These are phyloP conservation scores for Naganishia sp. DNA, from an alignment of 1,284 basidiomycete genomes.

Conservation along the genomic window DNA sequence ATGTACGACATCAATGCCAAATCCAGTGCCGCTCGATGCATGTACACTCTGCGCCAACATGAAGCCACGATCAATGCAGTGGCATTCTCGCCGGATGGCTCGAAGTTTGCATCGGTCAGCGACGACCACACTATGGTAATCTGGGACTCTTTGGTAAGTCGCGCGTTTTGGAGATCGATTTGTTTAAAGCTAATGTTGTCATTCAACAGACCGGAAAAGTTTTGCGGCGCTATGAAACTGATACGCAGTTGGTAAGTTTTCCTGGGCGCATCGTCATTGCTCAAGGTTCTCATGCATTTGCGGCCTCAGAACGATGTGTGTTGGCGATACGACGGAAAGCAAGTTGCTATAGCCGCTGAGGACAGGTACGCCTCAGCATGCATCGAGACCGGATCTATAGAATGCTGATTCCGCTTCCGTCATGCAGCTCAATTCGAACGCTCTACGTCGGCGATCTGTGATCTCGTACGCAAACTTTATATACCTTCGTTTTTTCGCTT, in stretches of 20 bases:
- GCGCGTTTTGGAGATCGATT: no score
- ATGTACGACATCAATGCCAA: constrained; percentile 33
- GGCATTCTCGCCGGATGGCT: constrained; percentile 32
- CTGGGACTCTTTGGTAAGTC: constrained; percentile 48
- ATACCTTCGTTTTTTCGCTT: constrained; percentile 13
- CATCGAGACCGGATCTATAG: background rate
- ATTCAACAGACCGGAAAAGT: constrained; percentile 7
- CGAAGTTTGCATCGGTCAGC: constrained; percentile 32
- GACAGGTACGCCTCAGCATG: constrained; percentile 19
- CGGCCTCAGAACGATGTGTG: constrained; percentile 18
- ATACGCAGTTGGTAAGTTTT: constrained; percentile 17
- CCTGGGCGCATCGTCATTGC: background rate
- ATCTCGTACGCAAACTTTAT: background rate
- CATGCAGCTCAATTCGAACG: constrained; percentile 25
- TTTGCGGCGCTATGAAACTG: constrained; percentile 21
- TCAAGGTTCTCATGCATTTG: background rate
- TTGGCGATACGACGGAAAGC: constrained; percentile 30
- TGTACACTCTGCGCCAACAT: constrained; percentile 32
- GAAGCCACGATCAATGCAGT: constrained; percentile 30
- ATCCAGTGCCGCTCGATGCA: constrained; percentile 13
- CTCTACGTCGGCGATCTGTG: constrained; percentile 30
- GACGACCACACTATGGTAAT: constrained; percentile 40
- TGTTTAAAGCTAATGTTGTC: background rate
- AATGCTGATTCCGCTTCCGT: background rate
- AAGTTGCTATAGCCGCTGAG: constrained; percentile 27